Evolutionary conservation across 805 yeast species (phyloP), one percentile per base, ranked within the genome.

Genomic region (Lipomyces orientalis): DNA sequence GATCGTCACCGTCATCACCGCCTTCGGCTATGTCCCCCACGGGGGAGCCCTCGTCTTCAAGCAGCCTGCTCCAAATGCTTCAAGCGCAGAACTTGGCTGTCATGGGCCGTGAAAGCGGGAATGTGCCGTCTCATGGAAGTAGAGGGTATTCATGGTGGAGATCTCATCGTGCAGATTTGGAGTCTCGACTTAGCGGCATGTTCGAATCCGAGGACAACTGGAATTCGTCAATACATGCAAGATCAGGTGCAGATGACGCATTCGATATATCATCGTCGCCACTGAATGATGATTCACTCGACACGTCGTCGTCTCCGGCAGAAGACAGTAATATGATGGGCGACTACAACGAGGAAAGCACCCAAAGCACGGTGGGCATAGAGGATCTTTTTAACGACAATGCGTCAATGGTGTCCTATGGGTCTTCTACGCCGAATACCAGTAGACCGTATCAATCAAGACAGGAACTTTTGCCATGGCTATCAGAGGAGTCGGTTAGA

Each of bases 1-100:
- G 25, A 19, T 35, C 61, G 4, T 31, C 64, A 56, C 12, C 64
- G 55, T 14, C 64, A 33, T 35, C 64, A 55, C 51, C 60, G 46
- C 6, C 60, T 35, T 14, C 54, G 49, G 25, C 46, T 56, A 7
- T 60, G 29, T 52, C 54, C 34, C 46, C 61, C 14, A 10, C 9
- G 33, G n/a, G 10, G 0, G 37, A 33, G 31, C 51, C 58, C n/a
- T n/a, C 62, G 19, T 43, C 62, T 25, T 56, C 60, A 6, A 31
- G 60, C n/a, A 56, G 56, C 22, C 9, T 56, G 29, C 31, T 56
- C 1, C 55, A 56, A 22, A 56, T 56, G 60, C 56, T 56, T 4
- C 43, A 34, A 8, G 57, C 57, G 4, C 57, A 54, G 57, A 54
- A 34, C 43, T 31, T 34, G 57, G 49, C 43, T 31, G 37, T 35